Evolutionary conservation across 179 eudicot species (phyloP).

Genomic region (Silene coronaria): DNA sequence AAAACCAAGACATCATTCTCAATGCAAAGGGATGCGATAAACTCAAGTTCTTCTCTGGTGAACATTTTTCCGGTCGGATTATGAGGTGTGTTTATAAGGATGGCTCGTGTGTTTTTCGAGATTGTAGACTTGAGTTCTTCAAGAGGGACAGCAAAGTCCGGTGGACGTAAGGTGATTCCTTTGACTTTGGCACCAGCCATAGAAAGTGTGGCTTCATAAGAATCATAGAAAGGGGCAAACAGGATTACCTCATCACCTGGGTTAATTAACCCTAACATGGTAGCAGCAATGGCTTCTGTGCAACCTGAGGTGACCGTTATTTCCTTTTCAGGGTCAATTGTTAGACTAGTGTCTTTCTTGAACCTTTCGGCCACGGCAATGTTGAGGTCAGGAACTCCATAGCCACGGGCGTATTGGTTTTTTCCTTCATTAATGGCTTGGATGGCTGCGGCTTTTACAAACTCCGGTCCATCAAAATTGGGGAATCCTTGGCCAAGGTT

Average conservation of each 20-base stretch:
- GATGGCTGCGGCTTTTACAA: conserved; percentile 90
- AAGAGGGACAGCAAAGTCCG: conserved; percentile 66
- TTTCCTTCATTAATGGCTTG: conserved; percentile 73
- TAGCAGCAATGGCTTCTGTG: conserved; percentile 96
- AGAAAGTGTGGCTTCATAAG: conserved; percentile 88
- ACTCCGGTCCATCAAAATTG: conserved; percentile 92
- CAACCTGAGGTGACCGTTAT: conserved; percentile 94
- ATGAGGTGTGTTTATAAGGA: conserved; percentile 86
- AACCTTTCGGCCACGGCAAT: conserved; percentile 65
- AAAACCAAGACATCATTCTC: conserved; percentile 85
- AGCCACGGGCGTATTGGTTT: conserved; percentile 93
- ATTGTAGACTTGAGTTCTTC: conserved; percentile 62
- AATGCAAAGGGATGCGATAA: conserved; percentile 67
- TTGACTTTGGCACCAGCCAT: conserved; percentile 93
- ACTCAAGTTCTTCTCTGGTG: conserved; percentile 61
- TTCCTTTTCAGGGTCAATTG: conserved; percentile 85
- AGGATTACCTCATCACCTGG: conserved; percentile 86
- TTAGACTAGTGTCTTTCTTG: conserved; percentile 72
- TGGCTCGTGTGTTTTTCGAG: conserved; percentile 72
- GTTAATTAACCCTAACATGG: conserved; percentile 86
- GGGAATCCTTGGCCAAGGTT: conserved; percentile 98
- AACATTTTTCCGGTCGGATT: conserved; percentile 98
- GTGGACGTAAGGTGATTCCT: conserved; percentile 69
- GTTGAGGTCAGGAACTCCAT: conserved; percentile 87
- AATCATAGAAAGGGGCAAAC: conserved; percentile 92